Evolutionary conservation across 2,329 filamentous ascomycete genomes (phyloP), one percentile per base, ranked within the genome.

Genomic region (Colletotrichum orbiculare): DNA sequence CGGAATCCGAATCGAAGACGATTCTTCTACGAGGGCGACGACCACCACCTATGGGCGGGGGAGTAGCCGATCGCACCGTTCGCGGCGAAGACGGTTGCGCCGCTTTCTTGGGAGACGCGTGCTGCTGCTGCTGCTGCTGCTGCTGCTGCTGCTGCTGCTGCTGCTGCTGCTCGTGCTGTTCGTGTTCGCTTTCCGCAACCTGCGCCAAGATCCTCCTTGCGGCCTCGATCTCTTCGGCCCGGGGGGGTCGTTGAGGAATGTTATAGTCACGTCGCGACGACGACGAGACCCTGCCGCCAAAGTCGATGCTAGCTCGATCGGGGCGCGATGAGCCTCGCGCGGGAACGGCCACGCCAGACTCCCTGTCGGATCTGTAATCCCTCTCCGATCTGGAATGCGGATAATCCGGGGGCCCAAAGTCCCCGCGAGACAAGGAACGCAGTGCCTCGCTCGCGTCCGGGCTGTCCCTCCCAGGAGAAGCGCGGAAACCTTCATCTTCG

Each of bases 221-320:
- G 9, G 60, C 60, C 17, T 66, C 64, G 1, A 66, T 50, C 8
- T 66, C 64, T 2, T 66, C 64, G 6, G 64, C 60, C 3, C 64
- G 60, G 5, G 54, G 64, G 38, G 60, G 54, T 2, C 25, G 58
- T 15, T 65, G 46, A 3, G 52, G 53, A 7, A 25, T 65, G 13
- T 57, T 57, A 37, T 60, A 60, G 12, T 54, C 60, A 25, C 42
- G 46, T 33, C 37, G 58, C 17, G 43, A 50, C 25, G 25, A 25
- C 25, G 25, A 25, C 11, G 37, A n/a, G 37, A 45, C 43, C n/a
- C 42, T 52, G 42, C 60, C 62, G 13, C 34, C 42, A 37, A 39
- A 52, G 11, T 57, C 39, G 25, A 41, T 39, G 33, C 59, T 62
- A 34, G 35, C 37, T 42, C 46, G 62, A 57, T 62, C 47, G 37